phyloP scores from a whole-genome alignment of 139 green algal species.

The Ulvella scutata region DNA sequence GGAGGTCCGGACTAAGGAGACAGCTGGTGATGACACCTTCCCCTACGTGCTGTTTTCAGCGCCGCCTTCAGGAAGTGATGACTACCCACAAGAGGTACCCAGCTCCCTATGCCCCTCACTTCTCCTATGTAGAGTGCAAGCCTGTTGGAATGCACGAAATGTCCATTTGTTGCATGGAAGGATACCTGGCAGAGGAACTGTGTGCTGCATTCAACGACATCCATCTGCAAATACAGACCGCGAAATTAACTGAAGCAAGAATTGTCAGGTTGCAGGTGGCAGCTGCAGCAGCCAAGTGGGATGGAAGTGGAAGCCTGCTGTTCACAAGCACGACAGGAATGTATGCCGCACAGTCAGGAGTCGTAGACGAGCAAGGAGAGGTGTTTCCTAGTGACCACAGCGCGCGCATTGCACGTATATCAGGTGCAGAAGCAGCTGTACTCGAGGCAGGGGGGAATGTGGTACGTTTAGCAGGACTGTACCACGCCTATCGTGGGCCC shows the following conservation, averaged over 20 bases:
- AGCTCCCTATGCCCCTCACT: background rate
- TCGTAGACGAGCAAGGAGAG: conserved; percentile 36
- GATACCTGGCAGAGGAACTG: background rate
- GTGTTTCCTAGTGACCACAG: conserved; percentile 34
- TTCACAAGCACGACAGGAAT: conserved; percentile 82
- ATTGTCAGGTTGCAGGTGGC: conserved; percentile 23
- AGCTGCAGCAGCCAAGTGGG: conserved; percentile 57
- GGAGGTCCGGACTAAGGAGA: conserved; percentile 25
- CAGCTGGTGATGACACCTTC: conserved; percentile 26
- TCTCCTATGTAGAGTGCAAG: background rate
- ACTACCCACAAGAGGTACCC: conserved; percentile 71
- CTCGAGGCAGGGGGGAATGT: conserved; percentile 68
- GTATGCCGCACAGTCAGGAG: conserved; percentile 54
- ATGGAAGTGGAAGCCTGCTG: conserved; percentile 62
- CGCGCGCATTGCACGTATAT: conserved; percentile 53
- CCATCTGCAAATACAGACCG: background rate
- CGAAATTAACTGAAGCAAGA: background rate
- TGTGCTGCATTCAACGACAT: background rate
- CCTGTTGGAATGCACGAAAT: background rate
- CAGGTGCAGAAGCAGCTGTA: conserved; percentile 55
- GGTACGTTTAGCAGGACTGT: conserved; percentile 84
- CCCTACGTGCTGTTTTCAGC: conserved; percentile 78
- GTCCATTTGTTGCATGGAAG: background rate
- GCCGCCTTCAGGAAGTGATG: conserved; percentile 65
- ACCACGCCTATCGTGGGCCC: conserved; percentile 65